Base-by-base conservation (phyloP, 306 rosid species). In the Fragaria ananassa region DNA sequence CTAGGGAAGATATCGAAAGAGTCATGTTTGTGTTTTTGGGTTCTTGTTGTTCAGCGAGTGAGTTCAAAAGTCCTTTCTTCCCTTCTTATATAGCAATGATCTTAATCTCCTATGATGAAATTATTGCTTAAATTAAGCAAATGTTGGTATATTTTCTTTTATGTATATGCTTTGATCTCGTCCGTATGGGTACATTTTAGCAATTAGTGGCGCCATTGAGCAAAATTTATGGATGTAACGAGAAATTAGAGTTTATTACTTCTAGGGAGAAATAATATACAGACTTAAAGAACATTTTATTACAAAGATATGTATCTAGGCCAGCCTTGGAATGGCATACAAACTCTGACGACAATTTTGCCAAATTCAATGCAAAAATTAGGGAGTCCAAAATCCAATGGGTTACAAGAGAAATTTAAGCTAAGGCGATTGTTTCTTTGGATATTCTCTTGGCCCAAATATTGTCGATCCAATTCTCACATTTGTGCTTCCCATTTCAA, bases 391-490 rank as follows among this genome's bases (percentile, higher is more conserved):
- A 41, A 41, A 41, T 41, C 0, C 45, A 41, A 41, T 8, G 45
- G 45, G 1, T 68, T 42, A 77, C 75, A 41, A 18, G 60, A 66
- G 51, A 1, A 1, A 21, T 37, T 25, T 12, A 46, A 31, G 69
- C 80, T 81, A 74, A 64, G 79, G 11, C 62, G 78, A 80, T 51
- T 85, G 76, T 84, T 90, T 90, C 61, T 45, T 83, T 49, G 89
- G 87, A 78, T 95, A 95, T 76, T 95, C 97, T 85, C 99, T 87
- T 68, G 96, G 75, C 57, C 97, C 99, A 81, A 95, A 92, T 86
- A 92, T 90, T 54, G 92, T 90, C 7, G 98, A 90, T 74, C 98
- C 98, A 61, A 92, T 61, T 82, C 98, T 92, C 81, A 95, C 97
- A 68, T 74, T 95, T 25, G 98, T 92, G 74, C 98, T 95, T 53